phyloP scores from a whole-genome alignment of 352 stramenopile genomes.

The Phytophthora fragariaefolia region DNA sequence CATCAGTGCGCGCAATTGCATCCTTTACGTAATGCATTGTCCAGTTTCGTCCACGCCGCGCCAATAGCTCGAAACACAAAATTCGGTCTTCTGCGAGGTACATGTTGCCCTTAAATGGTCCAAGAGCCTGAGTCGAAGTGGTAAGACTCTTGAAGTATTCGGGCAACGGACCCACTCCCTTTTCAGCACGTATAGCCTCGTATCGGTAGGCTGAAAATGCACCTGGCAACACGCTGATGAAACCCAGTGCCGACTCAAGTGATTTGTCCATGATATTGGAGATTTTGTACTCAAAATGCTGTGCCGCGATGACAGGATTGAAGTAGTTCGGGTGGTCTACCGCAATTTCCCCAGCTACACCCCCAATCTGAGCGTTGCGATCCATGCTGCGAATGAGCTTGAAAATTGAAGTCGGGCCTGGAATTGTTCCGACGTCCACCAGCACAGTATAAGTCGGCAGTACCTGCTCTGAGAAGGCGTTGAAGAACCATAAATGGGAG shows the following conservation, averaged over 20 bases:
- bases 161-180: constrained; percentile 47
- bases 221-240: constrained; percentile 52
- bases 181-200: constrained; percentile 57
- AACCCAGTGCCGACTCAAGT: constrained; percentile 58
- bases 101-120: constrained; percentile 75
- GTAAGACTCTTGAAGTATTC: constrained; percentile 63
- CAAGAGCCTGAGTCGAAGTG: constrained; percentile 48
- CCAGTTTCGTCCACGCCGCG: constrained; percentile 43
- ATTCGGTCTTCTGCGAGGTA: constrained; percentile 75
- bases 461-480: constrained; percentile 61
- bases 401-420: constrained; percentile 46
- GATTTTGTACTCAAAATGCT: constrained; percentile 70
- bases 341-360: constrained; percentile 53
- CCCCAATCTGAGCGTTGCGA: constrained; percentile 55
- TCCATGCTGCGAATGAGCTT: constrained; percentile 58
- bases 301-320: constrained; percentile 49
- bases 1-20: constrained; percentile 54
- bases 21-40: constrained; percentile 67
- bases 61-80: constrained; percentile 67
- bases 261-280: constrained; percentile 66
- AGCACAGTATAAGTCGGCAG: constrained; percentile 59
- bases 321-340: constrained; percentile 55
- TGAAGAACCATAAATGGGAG: constrained; percentile 69
- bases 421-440: constrained; percentile 56
- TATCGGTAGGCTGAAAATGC: constrained; percentile 64